Evolutionary conservation across 441 rosid species (phyloP).

Genomic region (Eugenia klotzschiana): DNA sequence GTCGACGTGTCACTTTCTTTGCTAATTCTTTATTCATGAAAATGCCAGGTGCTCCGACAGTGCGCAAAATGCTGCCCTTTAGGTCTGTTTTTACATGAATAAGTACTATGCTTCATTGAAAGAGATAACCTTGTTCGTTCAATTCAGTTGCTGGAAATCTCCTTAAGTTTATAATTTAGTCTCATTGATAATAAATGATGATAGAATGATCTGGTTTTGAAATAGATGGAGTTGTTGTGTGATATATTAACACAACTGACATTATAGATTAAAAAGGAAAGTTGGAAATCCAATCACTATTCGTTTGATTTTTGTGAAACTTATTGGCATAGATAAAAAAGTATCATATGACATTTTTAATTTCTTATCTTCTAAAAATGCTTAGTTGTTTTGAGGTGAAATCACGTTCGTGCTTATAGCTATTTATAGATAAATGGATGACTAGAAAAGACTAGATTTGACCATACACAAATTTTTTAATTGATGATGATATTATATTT

Average conservation of each 20-base stretch:
- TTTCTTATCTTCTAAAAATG: neutral
- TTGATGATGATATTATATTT: neutral
- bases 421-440: neutral
- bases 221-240: neutral
- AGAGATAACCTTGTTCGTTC: neutral
- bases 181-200: neutral
- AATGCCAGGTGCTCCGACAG: slow-evolving; percentile 87
- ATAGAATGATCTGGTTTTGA: neutral
- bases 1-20: slow-evolving; percentile 93
- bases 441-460: neutral
- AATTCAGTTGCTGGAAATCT: neutral
- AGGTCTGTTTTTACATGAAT: slow-evolving; percentile 32
- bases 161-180: neutral
- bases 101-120: neutral
- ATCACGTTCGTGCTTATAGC: accelerated
- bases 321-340: neutral
- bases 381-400: neutral
- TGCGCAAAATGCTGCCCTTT: slow-evolving; percentile 82
- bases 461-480: neutral
- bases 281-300: neutral
- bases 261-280: neutral
- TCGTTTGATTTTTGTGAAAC: neutral
- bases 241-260: neutral
- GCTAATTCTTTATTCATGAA: slow-evolving; percentile 91
- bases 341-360: neutral